Evolutionary conservation across 805 yeast species (phyloP), one percentile per base, ranked within the genome.

Genomic region (Pichia phayaonensis): DNA sequence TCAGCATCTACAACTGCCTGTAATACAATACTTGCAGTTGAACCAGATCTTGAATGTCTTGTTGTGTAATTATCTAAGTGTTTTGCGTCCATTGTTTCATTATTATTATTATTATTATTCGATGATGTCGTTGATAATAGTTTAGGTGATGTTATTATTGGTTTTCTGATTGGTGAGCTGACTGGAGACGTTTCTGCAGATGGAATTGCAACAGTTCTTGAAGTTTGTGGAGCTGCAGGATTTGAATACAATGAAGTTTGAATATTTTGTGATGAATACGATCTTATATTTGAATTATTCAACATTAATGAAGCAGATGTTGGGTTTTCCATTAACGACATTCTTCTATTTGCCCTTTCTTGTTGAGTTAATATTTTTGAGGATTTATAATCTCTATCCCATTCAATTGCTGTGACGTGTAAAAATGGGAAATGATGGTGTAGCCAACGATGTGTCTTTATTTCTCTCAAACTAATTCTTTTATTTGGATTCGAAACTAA

Each of bases 371-470:
- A 15, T 18, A 54, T 45, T 51, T 58, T 54, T 22, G 80, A 68
- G 55, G 73, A 70, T 50, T 78, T 70, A 61, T 76, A 73, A 49
- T 73, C 71, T 50, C 72, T 73, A 65, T 92, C 98, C 97, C 97
- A 94, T 64, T 92, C 97, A 3, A 78, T 75, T 41, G 96, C 96
- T 20, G 92, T 79, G 29, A 90, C 84, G 0, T 94, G 80, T 56
- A 94, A 71, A 70, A 90, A 86, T 57, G 83, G 83, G 15, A 83
- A 81, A 69, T 92, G 90, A 3, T 89, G 85, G n/a, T 84, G 72
- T 50, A 94, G 67, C 99, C 99, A 92, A 26, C 86, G 80, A 66
- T 92, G 99, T 27, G 80, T 72, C 57, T 92, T 75, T 23, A 92
- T 82, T 50, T 82, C 84, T 59, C 74, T 74, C 58, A 92, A 72